These are phyloP conservation scores for Ophiosphaerella korrae DNA, from an alignment of 2,329 filamentous ascomycete species.

Conservation along the genomic window DNA sequence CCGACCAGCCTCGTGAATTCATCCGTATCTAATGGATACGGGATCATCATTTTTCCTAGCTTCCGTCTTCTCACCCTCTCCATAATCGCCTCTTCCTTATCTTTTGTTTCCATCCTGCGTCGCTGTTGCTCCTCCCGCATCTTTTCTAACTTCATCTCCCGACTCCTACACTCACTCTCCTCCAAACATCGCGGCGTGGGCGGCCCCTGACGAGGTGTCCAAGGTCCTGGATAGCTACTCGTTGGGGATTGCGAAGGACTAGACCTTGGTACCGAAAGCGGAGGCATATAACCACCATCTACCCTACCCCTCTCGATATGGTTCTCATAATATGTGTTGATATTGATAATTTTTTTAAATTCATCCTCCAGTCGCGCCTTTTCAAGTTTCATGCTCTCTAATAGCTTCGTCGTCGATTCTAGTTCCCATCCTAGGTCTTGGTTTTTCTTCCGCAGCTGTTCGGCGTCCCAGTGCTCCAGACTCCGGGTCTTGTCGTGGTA, in stretches of 20 bases:
- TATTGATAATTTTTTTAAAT: not conserved
- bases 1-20: not conserved
- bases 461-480: slow-evolving; percentile 6
- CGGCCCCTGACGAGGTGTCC: not conserved
- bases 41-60: not conserved
- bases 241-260: not conserved
- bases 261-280: not conserved
- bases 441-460: slow-evolving; percentile 8
- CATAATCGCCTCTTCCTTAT: not conserved
- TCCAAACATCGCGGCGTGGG: not conserved
- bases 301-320: slow-evolving; percentile 2
- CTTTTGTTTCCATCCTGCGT: not conserved
- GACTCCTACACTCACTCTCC: not conserved
- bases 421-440: slow-evolving; percentile 3
- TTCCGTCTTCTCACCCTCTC: slow-evolving; percentile 1
- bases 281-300: not conserved
- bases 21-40: slow-evolving; percentile 5
- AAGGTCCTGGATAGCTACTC: not conserved
- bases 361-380: slow-evolving; percentile 5
- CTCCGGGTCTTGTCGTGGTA: slow-evolving; percentile 14
- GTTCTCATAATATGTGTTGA: not conserved
- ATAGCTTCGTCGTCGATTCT: not conserved
- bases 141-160: not conserved
- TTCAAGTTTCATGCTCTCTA: not conserved
- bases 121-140: slow-evolving; percentile 1